Conservation (phyloP, 169 alveolate genomes). For the Eimeria brunetti region DNA sequence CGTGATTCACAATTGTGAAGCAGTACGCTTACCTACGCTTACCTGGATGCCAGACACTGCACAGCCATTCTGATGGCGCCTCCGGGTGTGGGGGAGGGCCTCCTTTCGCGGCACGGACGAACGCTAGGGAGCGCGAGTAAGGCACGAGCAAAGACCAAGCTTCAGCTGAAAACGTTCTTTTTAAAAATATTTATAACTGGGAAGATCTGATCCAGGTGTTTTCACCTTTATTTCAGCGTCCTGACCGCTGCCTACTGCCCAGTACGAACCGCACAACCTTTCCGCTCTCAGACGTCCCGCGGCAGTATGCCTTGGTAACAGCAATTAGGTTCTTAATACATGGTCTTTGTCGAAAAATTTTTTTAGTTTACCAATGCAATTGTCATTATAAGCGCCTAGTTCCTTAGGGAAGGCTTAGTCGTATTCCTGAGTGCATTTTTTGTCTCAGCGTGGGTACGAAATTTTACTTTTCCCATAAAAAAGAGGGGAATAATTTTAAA, state of each 20-base stretch:
- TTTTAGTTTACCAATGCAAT: too few relatives aligned
- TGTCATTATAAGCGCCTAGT: too few relatives aligned
- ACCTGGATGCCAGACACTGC: not conserved
- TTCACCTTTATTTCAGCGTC: not conserved
- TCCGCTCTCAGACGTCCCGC: not conserved
- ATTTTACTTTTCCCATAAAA: too few relatives aligned
- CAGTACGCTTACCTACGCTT: not conserved
- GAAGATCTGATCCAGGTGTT: not conserved
- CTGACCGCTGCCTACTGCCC: not conserved
- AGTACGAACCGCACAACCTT: not conserved
- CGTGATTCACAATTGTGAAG: not conserved
- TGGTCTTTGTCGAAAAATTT: too few relatives aligned
- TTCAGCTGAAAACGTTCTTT: not conserved
- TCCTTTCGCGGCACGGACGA: not conserved
- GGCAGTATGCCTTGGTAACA: not conserved
- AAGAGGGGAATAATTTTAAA: too few relatives aligned
- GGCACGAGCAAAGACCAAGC: not conserved
- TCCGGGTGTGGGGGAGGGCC: too few relatives aligned
- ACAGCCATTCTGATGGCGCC: too few relatives aligned
- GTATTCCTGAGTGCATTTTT: too few relatives aligned
- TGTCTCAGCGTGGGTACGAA: too few relatives aligned
- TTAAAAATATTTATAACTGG: not conserved
- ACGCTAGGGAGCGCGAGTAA: not conserved
- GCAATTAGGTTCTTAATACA: too few relatives aligned
- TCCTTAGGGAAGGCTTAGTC: too few relatives aligned